A percentile compares a stretch with the other conserved stretches of the same genome.
These are phyloP conservation scores for Saturnispora silvae DNA, from an alignment of 805 yeast genomes.

Conservation along the genomic window DNA sequence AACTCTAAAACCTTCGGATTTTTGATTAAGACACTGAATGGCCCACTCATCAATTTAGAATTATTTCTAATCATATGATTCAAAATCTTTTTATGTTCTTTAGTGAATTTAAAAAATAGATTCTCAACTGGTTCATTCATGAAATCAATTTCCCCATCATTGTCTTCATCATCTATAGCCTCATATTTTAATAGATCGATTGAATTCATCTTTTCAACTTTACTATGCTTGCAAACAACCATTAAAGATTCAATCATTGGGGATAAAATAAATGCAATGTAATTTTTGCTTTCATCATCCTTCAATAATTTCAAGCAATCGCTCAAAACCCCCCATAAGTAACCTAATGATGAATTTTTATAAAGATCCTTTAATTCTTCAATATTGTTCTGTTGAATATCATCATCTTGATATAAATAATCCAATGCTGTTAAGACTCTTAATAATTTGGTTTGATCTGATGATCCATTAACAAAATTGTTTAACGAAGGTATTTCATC, in stretches of 20 bases:
- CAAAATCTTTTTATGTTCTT: conserved; percentile 74
- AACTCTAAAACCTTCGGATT: conserved; percentile 87
- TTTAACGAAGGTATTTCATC: conserved; percentile 39
- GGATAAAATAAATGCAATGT: conserved; percentile 67
- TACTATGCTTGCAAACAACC: conserved; percentile 91
- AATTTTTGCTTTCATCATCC: conserved; percentile 42
- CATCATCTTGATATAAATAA: conserved; percentile 49
- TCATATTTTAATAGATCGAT: conserved; percentile 52
- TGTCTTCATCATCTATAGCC: conserved; percentile 49
- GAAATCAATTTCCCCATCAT: conserved; percentile 54
- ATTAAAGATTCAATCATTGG: conserved; percentile 87
- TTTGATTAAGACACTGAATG: conserved; percentile 78
- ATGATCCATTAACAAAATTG: conserved; percentile 66
- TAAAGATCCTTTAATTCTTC: conserved; percentile 52
- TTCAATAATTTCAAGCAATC: conserved; percentile 58
- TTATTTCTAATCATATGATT: conserved; percentile 87
- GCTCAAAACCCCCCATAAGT: conserved; percentile 78
- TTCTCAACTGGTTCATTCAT: conserved; percentile 66
- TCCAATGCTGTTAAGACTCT: conserved; percentile 83
- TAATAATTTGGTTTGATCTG: conserved; percentile 83
- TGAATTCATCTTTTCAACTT: conserved; percentile 44
- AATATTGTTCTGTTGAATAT: too few species aligned
- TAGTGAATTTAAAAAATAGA: conserved; percentile 77
- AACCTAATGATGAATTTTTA: conserved; percentile 57
- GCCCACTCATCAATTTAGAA: conserved; percentile 92